These are phyloP conservation scores for Aspergillus ostianus DNA, from an alignment of 495 filamentous ascomycete species.

Conservation along the genomic window DNA sequence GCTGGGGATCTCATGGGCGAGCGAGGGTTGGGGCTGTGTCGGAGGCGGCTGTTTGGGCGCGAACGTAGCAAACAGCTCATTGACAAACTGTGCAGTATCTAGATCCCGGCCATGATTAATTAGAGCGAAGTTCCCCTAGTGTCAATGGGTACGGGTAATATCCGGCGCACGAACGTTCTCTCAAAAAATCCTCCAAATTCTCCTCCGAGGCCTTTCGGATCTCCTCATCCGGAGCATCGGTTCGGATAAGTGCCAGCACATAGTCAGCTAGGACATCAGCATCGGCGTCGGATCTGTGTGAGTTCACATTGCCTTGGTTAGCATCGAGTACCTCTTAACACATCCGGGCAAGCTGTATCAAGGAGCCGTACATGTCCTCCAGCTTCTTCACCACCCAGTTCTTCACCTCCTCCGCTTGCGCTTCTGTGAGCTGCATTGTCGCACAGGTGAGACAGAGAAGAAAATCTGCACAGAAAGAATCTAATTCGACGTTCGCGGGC, in stretches of 20 bases:
- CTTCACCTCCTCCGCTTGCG: constrained; percentile 71
- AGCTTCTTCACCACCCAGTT: constrained; percentile 87
- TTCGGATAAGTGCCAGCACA: constrained; percentile 81
- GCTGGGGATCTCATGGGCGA: constrained; percentile 37
- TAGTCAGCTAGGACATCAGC: constrained; percentile 95
- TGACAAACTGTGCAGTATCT: constrained; percentile 78
- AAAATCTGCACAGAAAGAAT: background rate
- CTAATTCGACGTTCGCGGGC: background rate
- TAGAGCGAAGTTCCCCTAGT: constrained; percentile 3
- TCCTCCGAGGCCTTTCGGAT: constrained; percentile 72
- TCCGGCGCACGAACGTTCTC: constrained; percentile 59
- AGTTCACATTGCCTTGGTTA: background rate
- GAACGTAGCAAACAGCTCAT: constrained; percentile 73
- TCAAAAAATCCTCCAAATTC: constrained; percentile 84
- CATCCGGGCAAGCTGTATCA: background rate
- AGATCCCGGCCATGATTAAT: constrained; percentile 6
- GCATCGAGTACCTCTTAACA: background rate
- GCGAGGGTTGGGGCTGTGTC: constrained; percentile 45
- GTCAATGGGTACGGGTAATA: background rate
- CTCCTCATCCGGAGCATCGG: constrained; percentile 72
- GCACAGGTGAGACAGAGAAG: background rate
- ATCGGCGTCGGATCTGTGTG: constrained; percentile 81
- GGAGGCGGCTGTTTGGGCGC: constrained; percentile 53
- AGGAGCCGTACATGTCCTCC: constrained; percentile 75
- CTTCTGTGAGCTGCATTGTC: constrained; percentile 76